Conservation (phyloP, 495 filamentous ascomycete species). For the Thermothielavioides terrestris region DNA sequence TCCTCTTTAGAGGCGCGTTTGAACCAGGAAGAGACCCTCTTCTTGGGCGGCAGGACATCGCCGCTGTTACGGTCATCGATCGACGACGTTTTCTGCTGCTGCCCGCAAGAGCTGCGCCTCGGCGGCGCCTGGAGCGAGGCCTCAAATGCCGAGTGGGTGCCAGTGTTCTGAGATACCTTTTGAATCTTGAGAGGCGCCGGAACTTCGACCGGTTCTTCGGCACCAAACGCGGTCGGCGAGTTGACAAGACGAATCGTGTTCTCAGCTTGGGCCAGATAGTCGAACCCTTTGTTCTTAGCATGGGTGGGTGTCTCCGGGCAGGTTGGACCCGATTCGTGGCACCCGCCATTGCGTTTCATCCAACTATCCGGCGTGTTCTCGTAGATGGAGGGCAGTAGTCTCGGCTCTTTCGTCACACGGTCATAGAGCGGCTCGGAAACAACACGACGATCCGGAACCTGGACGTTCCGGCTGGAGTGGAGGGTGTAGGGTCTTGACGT, state of each 20-base stretch:
- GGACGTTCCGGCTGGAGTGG: not conserved
- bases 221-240: constrained; percentile 23
- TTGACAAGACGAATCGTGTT: constrained; percentile 46
- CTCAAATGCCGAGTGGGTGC: not conserved
- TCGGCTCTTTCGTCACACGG: constrained; percentile 27
- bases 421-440: constrained; percentile 50
- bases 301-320: constrained; percentile 26
- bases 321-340: constrained; percentile 22
- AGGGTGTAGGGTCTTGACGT: not conserved
- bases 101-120: constrained; percentile 4
- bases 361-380: constrained; percentile 34
- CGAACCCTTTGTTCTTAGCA: constrained; percentile 27
- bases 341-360: constrained; percentile 18
- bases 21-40: constrained; percentile 62
- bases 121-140: not conserved
- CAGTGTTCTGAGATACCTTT: constrained; percentile 27
- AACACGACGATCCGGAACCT: constrained; percentile 20
- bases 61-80: not conserved
- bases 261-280: constrained; percentile 26
- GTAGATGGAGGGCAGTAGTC: constrained; percentile 44
- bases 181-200: constrained; percentile 46
- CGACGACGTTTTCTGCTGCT: not conserved
- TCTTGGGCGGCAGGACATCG: constrained; percentile 21
- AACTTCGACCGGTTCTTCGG: constrained; percentile 5
- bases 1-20: constrained; percentile 44